phyloP scores from a whole-genome alignment of 164 flowering plant species.

The Warburgia ugandensis region DNA sequence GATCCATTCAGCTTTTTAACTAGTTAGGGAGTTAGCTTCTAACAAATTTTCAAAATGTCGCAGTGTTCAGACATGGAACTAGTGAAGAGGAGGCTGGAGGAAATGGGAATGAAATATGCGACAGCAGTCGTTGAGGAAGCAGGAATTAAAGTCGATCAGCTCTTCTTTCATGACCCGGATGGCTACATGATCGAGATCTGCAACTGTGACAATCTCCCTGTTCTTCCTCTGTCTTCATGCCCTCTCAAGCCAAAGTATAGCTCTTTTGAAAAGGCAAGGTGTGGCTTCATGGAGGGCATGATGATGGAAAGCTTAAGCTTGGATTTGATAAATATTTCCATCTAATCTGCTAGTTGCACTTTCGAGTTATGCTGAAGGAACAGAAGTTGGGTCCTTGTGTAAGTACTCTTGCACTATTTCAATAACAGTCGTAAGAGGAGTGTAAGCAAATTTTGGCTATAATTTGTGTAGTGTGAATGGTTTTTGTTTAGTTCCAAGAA shows the following conservation, averaged over 20 bases:
- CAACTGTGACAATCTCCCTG: conserved; percentile 72
- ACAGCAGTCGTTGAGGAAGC: conserved; percentile 61
- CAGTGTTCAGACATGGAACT: conserved; percentile 50
- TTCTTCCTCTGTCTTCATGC: conserved; percentile 50
- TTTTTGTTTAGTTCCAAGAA: too few relatives aligned
- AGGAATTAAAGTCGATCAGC: conserved; percentile 55
- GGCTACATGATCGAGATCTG: conserved; percentile 82
- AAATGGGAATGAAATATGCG: conserved; percentile 52
- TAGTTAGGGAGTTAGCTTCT: too few relatives aligned
- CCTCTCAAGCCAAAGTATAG: conserved; percentile 22
- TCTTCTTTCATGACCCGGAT: conserved; percentile 89
- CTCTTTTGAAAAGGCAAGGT: conserved; percentile 10
- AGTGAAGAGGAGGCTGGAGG: conserved; percentile 46
- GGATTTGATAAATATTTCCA: conserved; percentile 57
- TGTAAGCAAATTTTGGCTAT: too few relatives aligned
- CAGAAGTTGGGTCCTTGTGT: background rate
- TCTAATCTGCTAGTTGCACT: too few relatives aligned
- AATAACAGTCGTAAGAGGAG: too few relatives aligned
- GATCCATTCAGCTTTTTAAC: too few relatives aligned
- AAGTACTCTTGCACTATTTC: too few relatives aligned
- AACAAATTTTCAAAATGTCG: too few relatives aligned
- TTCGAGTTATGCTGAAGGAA: conserved; percentile 3
- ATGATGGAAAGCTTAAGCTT: conserved; percentile 63
- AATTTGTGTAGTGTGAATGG: too few relatives aligned
- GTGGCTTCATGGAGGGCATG: conserved; percentile 37